A percentile compares a stretch with the other conserved stretches of the same genome.
phyloP scores from a whole-genome alignment of 2,329 filamentous ascomycete species.

The Verticillium tricorpus region DNA sequence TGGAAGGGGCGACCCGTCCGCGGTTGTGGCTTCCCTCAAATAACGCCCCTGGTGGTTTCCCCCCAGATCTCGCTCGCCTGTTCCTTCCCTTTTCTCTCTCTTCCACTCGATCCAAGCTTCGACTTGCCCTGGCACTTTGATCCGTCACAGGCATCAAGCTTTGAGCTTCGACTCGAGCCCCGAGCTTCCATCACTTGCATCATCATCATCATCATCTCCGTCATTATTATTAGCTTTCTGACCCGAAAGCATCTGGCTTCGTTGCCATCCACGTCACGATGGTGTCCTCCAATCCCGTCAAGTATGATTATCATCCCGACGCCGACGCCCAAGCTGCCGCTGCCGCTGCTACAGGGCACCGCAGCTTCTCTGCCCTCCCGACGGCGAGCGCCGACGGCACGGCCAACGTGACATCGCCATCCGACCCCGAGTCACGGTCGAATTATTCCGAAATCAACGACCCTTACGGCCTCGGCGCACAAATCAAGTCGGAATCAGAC shows the following conservation, averaged over 20 bases:
- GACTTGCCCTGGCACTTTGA: conserved; percentile 3
- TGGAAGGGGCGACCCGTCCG: not conserved
- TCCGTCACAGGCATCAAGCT: not conserved
- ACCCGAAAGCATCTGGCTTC: not conserved
- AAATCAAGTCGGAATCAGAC: conserved; percentile 73
- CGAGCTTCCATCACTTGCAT: not conserved
- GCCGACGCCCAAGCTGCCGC: not conserved
- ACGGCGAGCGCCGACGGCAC: not conserved
- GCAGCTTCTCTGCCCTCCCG: not conserved
- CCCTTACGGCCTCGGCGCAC: conserved; percentile 73
- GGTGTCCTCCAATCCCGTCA: conserved; percentile 3
- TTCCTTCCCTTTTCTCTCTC: not conserved
- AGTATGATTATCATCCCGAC: conserved; percentile 1
- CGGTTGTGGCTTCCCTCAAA: not conserved
- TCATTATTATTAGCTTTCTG: not conserved
- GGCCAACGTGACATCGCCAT: not conserved
- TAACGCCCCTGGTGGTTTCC: not conserved
- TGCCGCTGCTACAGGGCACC: not conserved
- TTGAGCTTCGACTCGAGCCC: not conserved
- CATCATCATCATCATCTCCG: not conserved
- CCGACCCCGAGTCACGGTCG: conserved; percentile 11
- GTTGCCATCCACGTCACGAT: not conserved
- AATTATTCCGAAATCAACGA: conserved; percentile 46
- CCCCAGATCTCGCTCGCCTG: conserved; percentile 4
- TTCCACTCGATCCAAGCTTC: not conserved